phyloP scores from a whole-genome alignment of 2,329 filamentous ascomycete species.

The Aspergillus vadensis region DNA sequence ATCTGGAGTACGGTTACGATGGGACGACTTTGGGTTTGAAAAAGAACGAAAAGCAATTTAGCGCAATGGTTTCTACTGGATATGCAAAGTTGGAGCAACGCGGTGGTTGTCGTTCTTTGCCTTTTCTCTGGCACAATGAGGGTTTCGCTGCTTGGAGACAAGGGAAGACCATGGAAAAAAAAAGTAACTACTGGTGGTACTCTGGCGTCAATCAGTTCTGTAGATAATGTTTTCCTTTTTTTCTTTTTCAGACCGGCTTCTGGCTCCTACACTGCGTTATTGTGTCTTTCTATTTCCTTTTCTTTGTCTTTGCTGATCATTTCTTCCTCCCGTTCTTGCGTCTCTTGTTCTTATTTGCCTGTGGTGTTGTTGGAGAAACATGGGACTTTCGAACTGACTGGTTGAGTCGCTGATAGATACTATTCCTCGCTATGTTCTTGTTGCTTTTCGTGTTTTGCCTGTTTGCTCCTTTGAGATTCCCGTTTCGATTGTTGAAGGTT shows the following conservation, averaged over 20 bases:
- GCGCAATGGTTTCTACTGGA: background rate
- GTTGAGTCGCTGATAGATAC: constrained; percentile 29
- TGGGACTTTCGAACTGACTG: constrained; percentile 12
- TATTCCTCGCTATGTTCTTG: constrained; percentile 12
- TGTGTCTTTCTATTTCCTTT: constrained; percentile 12
- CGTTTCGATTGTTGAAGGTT: background rate
- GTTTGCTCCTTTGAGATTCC: constrained; percentile 3
- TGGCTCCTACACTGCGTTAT: constrained; percentile 12
- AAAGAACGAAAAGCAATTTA: constrained; percentile 1
- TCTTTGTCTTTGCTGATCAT: too few species aligned
- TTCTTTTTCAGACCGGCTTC: constrained; percentile 11
- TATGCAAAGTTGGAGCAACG: background rate
- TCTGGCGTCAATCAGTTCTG: constrained; percentile 17
- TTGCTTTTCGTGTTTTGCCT: constrained; percentile 5
- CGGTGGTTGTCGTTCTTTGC: background rate
- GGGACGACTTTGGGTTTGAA: background rate
- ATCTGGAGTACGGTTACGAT: background rate
- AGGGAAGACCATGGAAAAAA: background rate
- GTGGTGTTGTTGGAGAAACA: constrained; percentile 22
- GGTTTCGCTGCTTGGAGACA: background rate
- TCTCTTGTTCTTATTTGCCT: constrained; percentile 9
- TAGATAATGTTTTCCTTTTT: constrained; percentile 14
- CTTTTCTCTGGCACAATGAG: background rate
- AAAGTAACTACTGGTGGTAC: constrained; percentile 7
- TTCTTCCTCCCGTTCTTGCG: constrained; percentile 7